Base-by-base conservation (phyloP, 192 early-diverging fungal species). In the Backusella liffmaniae region DNA sequence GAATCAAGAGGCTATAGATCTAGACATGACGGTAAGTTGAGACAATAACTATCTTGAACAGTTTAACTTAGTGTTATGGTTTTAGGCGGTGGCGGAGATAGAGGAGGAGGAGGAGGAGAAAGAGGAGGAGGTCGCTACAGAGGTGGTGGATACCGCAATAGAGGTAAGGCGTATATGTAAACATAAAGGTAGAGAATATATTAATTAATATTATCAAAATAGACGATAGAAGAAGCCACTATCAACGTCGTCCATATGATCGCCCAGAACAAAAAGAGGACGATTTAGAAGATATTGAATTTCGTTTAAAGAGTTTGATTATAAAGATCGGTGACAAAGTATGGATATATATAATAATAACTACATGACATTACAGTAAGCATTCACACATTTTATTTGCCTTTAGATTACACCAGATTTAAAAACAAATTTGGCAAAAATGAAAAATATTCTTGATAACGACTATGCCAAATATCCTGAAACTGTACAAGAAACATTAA, bases 261-360 rank as follows among this genome's bases (percentile, higher is more conserved):
- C 69, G 76, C 16, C 70, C 51, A 39, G 44, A 39, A 16, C 49
- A 49, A 4, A 56, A 72, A 44, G 46, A 70, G 5, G 84, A 85
- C 67, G 91, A 90, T 67, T 76, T 84, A 4, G 86, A 85, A 29
- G 91, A 92, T 68, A 88, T 91, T 69, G 89, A 91, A 69, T 88
- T 86, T 70, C 88, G 91, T 29, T 82, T 93, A 13, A 87, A 88
- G 53, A 86, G 89, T 53, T 83, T 93, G 34, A 93, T 93, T 71
- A 89, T 91, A 80, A 92, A 92, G 76, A 88, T 93, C 42, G 92
- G 92, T 34, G 91, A 93, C 81, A 92, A 90, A 82, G 90, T 89
- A 84, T 21, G 44, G 15, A 30, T 10, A 39, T 39, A 10, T 39
- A 39, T 39, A 26, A 41, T 46, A 66, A 77, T 15, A 23, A 16